These are phyloP conservation scores for Combretum micranthum DNA, from an alignment of 345 rosid genomes.

Conservation along the genomic window DNA sequence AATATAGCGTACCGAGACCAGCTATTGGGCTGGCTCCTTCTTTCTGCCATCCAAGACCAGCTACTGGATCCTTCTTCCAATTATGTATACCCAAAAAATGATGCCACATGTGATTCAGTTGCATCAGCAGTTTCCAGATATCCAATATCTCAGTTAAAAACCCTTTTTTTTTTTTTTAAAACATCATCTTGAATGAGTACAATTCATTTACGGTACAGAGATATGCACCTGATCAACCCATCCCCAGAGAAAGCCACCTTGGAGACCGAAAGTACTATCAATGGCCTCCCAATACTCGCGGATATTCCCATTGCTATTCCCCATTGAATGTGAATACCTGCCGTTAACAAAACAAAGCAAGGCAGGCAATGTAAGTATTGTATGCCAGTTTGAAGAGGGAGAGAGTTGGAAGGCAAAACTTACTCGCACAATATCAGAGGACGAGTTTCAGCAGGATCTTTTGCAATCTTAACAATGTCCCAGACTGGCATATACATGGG, in stretches of 20 bases:
- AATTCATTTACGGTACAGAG: neutral
- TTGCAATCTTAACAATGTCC: conserved; percentile 92
- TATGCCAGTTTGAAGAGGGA: conserved; percentile 1
- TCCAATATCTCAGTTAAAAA: too few relatives aligned
- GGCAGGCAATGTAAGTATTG: conserved; percentile 4
- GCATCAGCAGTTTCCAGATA: neutral
- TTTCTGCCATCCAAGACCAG: too few relatives aligned
- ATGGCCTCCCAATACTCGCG: conserved; percentile 92
- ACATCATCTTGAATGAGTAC: neutral
- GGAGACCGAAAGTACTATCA: conserved; percentile 88
- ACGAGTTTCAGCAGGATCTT: conserved; percentile 76
- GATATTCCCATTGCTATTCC: conserved; percentile 89
- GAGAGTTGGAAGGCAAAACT: conserved; percentile 19
- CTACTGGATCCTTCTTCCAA: too few relatives aligned
- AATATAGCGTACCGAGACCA: too few relatives aligned
- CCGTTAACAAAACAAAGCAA: conserved; percentile 17
- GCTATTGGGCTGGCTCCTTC: too few relatives aligned
- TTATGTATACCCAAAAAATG: too few relatives aligned
- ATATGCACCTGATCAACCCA: conserved; percentile 89
- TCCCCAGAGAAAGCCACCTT: conserved; percentile 99
- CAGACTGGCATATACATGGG: conserved; percentile 99
- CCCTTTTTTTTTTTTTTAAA: too few relatives aligned
- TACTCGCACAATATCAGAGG: conserved; percentile 99
- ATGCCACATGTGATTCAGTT: too few relatives aligned
- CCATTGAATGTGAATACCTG: conserved; percentile 99